Evolutionary conservation across 2,329 filamentous ascomycete species (phyloP).

Genomic region (Periconia macrospinosa): DNA sequence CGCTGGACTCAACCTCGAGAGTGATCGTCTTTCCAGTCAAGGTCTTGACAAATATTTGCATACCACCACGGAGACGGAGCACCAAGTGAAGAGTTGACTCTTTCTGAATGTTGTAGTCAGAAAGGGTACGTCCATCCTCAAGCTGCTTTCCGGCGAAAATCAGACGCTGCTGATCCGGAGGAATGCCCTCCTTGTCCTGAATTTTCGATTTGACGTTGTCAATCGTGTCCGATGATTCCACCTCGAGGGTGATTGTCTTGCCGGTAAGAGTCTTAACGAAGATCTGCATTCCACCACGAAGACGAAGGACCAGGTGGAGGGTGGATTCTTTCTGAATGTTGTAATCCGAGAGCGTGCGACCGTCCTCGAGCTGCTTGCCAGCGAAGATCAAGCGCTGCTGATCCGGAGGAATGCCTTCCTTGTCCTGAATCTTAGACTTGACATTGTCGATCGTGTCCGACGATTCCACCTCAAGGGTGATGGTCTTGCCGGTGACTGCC

Average conservation of each 20-base stretch:
- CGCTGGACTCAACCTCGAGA: constrained; percentile 82
- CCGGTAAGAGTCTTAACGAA: constrained; percentile 65
- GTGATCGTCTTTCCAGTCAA: constrained; percentile 89
- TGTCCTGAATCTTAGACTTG: constrained; percentile 56
- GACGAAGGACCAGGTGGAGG: constrained; percentile 74
- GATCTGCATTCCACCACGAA: constrained; percentile 66
- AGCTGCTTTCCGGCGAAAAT: constrained; percentile 97
- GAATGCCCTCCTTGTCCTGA: constrained; percentile 96
- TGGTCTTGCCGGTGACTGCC: constrained; percentile 60
- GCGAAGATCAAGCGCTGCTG: constrained; percentile 63
- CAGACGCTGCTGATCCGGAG: constrained; percentile 91
- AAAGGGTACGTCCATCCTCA: constrained; percentile 87
- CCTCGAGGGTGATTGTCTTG: constrained; percentile 68
- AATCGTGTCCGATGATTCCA: constrained; percentile 79
- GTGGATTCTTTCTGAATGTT: constrained; percentile 66
- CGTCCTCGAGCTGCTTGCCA: constrained; percentile 61
- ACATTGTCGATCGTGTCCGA: constrained; percentile 46
- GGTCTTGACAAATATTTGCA: constrained; percentile 62
- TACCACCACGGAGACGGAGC: constrained; percentile 82
- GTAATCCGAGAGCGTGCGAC: constrained; percentile 58
- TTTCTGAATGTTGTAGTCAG: constrained; percentile 96
- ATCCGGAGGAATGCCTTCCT: constrained; percentile 62
- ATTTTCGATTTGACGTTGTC: constrained; percentile 98
- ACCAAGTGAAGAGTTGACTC: constrained; percentile 84
- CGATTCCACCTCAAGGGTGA: constrained; percentile 48